These are phyloP conservation scores for Microdochium paspali DNA, from an alignment of 2,329 filamentous ascomycete species.

Conservation along the genomic window DNA sequence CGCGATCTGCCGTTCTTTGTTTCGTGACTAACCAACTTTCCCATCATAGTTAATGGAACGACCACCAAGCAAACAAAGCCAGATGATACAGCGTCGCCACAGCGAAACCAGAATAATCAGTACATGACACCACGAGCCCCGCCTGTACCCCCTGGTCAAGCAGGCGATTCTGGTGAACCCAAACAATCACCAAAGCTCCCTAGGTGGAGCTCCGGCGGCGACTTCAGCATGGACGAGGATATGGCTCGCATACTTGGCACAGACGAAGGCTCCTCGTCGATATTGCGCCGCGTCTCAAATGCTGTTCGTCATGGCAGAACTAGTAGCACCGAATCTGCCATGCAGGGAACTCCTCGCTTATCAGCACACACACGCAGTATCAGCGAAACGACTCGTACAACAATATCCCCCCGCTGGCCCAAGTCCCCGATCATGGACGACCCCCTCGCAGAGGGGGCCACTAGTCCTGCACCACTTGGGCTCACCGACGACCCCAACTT, in stretches of 20 bases:
- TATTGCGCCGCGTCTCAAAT: conserved; percentile 83
- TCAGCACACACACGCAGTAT: conserved; percentile 50
- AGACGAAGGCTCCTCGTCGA: conserved; percentile 68
- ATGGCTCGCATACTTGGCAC: conserved; percentile 80
- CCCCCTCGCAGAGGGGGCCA: conserved; percentile 47
- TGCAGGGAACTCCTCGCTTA: conserved; percentile 23
- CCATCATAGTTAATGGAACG: conserved; percentile 22
- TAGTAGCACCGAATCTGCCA: conserved; percentile 60
- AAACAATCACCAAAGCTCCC: conserved; percentile 58
- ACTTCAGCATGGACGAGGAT: conserved; percentile 93
- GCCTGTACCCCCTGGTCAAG: conserved; percentile 39
- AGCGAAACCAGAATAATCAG: conserved; percentile 34
- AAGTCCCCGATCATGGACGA: conserved; percentile 56
- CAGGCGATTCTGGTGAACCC: conserved; percentile 27
- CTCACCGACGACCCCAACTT: conserved; percentile 53
- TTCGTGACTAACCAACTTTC: neutral
- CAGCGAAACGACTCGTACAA: conserved; percentile 56
- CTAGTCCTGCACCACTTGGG: conserved; percentile 60
- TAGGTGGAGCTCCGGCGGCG: conserved; percentile 69
- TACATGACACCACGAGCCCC: conserved; percentile 51
- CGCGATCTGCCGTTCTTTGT: neutral
- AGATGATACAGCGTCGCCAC: conserved; percentile 17
- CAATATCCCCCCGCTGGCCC: conserved; percentile 60
- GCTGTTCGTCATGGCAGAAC: conserved; percentile 88
- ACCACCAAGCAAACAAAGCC: conserved; percentile 8